Evolutionary conservation across 768 basidiomycete genomes (phyloP).

Genomic region (Mycena floridula): DNA sequence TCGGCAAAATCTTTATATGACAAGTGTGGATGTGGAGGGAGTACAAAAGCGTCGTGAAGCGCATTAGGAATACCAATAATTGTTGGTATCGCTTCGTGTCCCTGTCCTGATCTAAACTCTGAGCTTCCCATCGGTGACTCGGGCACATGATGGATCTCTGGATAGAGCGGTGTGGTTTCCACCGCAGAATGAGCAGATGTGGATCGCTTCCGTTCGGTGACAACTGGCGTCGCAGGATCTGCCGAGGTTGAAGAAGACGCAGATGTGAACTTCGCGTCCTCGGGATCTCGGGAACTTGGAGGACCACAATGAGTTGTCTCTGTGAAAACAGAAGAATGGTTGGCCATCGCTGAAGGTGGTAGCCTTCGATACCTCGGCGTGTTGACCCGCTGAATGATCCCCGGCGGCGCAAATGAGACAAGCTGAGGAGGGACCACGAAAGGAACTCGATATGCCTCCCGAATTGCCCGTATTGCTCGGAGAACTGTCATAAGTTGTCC

Average conservation of each 20-base stretch:
- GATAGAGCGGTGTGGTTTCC: neutral
- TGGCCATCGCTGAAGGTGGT: conserved; percentile 8
- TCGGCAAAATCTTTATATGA: conserved; percentile 10
- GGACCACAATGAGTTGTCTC: neutral
- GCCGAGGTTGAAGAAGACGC: no score
- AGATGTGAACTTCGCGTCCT: neutral
- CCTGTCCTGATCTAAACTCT: neutral
- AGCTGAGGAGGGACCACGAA: neutral
- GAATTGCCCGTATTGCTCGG: neutral
- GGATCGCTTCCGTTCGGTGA: neutral
- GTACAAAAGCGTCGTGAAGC: neutral
- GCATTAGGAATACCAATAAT: neutral
- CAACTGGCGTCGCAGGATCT: neutral
- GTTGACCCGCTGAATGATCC: conserved; percentile 12
- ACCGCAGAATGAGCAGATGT: neutral
- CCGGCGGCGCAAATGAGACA: no score
- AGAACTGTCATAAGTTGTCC: neutral
- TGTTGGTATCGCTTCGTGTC: neutral
- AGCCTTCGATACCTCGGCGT: conserved; percentile 2
- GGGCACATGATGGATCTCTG: no score
- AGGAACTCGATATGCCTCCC: neutral
- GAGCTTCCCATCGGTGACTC: neutral
- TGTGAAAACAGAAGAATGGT: conserved; percentile 2
- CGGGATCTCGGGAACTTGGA: neutral
- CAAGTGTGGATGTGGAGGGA: neutral